Percentiles rank a stretch among this genome's conserved stretches.
phyloP scores from a whole-genome alignment of 768 basidiomycete genomes.

The Daedaleopsis sinensis region DNA sequence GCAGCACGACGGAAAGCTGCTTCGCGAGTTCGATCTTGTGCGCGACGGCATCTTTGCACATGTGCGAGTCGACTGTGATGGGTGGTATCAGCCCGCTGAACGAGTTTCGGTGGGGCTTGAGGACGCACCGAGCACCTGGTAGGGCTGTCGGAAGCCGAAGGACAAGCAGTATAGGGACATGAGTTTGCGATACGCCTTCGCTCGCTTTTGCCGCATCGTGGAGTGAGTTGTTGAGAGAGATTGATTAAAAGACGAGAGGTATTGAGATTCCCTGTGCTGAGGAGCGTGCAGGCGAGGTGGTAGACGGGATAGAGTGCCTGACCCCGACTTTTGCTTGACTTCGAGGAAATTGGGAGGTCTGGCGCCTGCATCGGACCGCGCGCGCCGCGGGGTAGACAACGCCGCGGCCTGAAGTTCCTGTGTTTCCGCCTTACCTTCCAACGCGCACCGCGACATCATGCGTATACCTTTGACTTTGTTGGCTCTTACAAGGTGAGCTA shows the following conservation, averaged over 20 bases:
- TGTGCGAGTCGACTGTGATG: slow-evolving; percentile 77
- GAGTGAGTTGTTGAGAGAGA: no score
- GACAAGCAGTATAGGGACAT: slow-evolving; percentile 88
- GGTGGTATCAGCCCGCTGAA: neutral
- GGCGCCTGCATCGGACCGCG: slow-evolving; percentile 12
- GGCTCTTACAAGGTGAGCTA: slow-evolving; percentile 20
- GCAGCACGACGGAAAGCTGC: slow-evolving; percentile 75
- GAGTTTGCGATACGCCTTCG: slow-evolving; percentile 91
- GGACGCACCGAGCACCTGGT: slow-evolving; percentile 81
- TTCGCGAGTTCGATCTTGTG: slow-evolving; percentile 78
- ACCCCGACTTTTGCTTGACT: no score
- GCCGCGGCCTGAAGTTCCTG: slow-evolving; percentile 1
- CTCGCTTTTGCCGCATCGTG: slow-evolving; percentile 91
- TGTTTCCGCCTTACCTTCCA: slow-evolving; percentile 5
- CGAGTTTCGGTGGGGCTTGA: neutral
- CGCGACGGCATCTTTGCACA: slow-evolving; percentile 69
- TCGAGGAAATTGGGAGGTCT: neutral
- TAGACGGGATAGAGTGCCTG: no score
- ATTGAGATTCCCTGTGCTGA: no score
- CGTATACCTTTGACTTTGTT: slow-evolving; percentile 20
- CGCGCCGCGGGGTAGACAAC: neutral
- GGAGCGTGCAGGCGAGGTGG: no score
- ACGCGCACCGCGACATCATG: slow-evolving; percentile 17
- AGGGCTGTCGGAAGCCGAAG: slow-evolving; percentile 92
- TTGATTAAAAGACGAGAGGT: no score